These are phyloP conservation scores for Coemansia guatemalensis DNA, from an alignment of 192 early-diverging fungal species.

Conservation along the genomic window DNA sequence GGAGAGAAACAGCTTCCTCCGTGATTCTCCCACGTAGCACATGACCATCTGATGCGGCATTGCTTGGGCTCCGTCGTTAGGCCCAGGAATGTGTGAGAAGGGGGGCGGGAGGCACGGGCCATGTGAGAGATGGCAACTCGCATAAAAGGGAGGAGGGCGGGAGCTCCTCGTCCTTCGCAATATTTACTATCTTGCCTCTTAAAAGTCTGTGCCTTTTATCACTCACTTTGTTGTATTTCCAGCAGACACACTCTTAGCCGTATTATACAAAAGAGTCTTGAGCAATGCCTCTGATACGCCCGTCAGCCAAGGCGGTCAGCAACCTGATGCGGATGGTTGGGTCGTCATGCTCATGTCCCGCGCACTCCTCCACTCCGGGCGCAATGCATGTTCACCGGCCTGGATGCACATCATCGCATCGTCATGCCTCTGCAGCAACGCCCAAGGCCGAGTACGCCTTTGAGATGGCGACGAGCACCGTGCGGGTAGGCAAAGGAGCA, in stretches of 20 bases:
- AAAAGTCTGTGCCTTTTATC: neutral
- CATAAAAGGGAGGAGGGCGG: too few relatives aligned
- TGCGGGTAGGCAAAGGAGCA: slow-evolving; percentile 82
- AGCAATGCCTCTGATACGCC: slow-evolving; percentile 11
- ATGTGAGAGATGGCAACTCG: too few relatives aligned
- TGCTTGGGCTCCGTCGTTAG: too few relatives aligned
- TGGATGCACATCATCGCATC: slow-evolving; percentile 9
- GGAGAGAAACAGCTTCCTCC: too few relatives aligned
- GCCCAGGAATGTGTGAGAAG: too few relatives aligned
- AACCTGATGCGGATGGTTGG: slow-evolving; percentile 56
- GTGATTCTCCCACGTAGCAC: neutral
- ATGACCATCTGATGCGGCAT: slow-evolving; percentile 1
- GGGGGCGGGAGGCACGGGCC: too few relatives aligned
- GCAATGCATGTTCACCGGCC: slow-evolving; percentile 19
- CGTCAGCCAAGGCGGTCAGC: slow-evolving; percentile 40
- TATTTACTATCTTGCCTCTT: neutral
- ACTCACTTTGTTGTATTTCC: neutral
- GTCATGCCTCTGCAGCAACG: slow-evolving; percentile 27
- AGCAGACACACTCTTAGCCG: neutral
- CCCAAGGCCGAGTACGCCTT: slow-evolving; percentile 65
- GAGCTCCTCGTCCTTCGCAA: too few relatives aligned
- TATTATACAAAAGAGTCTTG: too few relatives aligned
- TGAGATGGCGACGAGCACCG: slow-evolving; percentile 87
- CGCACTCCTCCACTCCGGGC: slow-evolving; percentile 26
- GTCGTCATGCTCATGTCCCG: slow-evolving; percentile 49